phyloP scores from a whole-genome alignment of 1,139 yeast species.

The Saccharomycopsis hybrid region DNA sequence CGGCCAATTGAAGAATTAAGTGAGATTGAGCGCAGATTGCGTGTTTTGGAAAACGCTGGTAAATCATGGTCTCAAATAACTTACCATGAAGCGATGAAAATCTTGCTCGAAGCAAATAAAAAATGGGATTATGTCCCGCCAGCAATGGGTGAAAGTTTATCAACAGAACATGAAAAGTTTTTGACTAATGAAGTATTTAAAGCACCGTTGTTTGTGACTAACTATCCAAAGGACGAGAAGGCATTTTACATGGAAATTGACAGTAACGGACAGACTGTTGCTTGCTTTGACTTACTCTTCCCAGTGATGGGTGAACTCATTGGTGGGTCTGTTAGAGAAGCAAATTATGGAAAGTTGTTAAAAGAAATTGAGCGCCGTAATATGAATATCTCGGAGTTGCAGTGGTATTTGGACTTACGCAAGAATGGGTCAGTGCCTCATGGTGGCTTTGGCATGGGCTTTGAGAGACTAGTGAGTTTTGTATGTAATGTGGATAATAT shows the following conservation, averaged over 20 bases:
- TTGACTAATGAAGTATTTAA: slow-evolving; percentile 63
- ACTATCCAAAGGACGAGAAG: slow-evolving; percentile 73
- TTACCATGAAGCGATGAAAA: slow-evolving; percentile 65
- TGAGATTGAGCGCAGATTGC: slow-evolving; percentile 32
- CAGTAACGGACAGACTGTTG: slow-evolving; percentile 53
- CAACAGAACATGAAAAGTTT: slow-evolving; percentile 89
- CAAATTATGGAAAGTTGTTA: slow-evolving; percentile 42
- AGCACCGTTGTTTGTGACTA: slow-evolving; percentile 78
- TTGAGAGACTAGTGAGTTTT: slow-evolving; percentile 76
- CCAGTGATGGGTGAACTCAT: slow-evolving; percentile 96
- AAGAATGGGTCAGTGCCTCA: slow-evolving; percentile 81
- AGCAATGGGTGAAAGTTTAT: slow-evolving; percentile 66
- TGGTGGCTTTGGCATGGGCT: slow-evolving; percentile 97
- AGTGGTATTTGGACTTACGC: slow-evolving; percentile 77
- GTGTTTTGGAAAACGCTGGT: slow-evolving; percentile 22
- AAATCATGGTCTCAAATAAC: slow-evolving; percentile 63
- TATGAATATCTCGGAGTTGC: slow-evolving; percentile 55
- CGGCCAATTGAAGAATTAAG: slow-evolving; percentile 28
- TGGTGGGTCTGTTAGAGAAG: slow-evolving; percentile 92
- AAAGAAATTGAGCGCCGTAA: slow-evolving; percentile 43
- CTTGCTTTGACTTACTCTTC: slow-evolving; percentile 79
- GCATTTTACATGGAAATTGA: slow-evolving; percentile 83
- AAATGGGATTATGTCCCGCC: slow-evolving; percentile 33
- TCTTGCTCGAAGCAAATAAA: slow-evolving; percentile 32
- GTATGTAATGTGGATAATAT: slow-evolving; percentile 68